Percentiles rank a stretch among this genome's conserved stretches.
phyloP scores from a whole-genome alignment of 352 stramenopile genomes.

The Globisporangium perplexum region DNA sequence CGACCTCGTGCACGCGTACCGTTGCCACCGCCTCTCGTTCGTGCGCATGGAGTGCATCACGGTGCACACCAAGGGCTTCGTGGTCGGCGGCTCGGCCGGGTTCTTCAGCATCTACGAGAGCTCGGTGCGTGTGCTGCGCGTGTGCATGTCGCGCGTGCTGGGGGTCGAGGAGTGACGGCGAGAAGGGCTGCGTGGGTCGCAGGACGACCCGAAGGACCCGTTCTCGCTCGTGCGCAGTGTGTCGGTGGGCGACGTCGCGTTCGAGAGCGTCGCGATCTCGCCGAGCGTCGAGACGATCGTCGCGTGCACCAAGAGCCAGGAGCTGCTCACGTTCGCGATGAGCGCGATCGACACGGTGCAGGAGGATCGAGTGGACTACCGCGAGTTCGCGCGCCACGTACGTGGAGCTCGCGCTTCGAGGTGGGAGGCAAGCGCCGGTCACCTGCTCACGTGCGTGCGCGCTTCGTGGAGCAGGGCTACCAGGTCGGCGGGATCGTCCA shows the following conservation, averaged over 20 bases:
- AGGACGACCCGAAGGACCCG: conserved; percentile 76
- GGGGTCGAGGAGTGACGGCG: too few relatives aligned
- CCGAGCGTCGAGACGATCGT: conserved; percentile 58
- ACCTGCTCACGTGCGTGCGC: too few relatives aligned
- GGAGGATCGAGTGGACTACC: conserved; percentile 62
- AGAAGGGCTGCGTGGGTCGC: too few relatives aligned
- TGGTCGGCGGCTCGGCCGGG: conserved; percentile 57
- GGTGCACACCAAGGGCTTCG: conserved; percentile 63
- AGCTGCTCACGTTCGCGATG: conserved; percentile 64
- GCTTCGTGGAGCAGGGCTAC: conserved; percentile 29
- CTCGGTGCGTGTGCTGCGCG: conserved; percentile 37
- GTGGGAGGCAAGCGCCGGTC: not conserved
- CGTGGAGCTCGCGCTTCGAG: conserved; percentile 10
- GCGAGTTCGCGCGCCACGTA: conserved; percentile 53
- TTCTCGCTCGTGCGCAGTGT: conserved; percentile 72
- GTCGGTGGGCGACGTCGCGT: conserved; percentile 62
- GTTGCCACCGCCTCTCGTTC: conserved; percentile 59
- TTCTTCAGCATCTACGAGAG: conserved; percentile 77
- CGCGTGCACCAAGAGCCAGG: conserved; percentile 59
- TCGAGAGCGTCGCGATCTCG: conserved; percentile 68
- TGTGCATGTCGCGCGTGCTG: too few relatives aligned
- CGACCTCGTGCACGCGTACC: conserved; percentile 62
- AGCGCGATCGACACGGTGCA: conserved; percentile 71
- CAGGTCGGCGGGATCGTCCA: conserved; percentile 65
- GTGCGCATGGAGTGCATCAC: conserved; percentile 70